Percentiles rank a stretch among this genome's conserved stretches.
Conservation (phyloP, 441 rosid genomes). For the Adansonia gregorii region DNA sequence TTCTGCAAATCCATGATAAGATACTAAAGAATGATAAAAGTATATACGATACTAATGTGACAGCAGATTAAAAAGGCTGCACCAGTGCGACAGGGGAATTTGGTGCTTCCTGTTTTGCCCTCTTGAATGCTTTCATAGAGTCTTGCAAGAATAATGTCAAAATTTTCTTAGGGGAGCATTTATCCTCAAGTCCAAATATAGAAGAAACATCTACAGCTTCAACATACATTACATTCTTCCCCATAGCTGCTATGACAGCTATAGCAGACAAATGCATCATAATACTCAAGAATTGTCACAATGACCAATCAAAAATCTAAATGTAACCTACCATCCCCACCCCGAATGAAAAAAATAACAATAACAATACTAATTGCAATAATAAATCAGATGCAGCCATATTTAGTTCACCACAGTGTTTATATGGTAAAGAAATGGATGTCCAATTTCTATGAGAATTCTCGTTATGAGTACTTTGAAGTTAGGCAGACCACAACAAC, state of each 20-base stretch:
- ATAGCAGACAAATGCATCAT: conserved; percentile 23
- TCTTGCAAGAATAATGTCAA: conserved; percentile 52
- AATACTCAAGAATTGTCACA: not conserved
- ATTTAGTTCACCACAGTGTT: conserved; percentile 6
- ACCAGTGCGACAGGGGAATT: conserved; percentile 47
- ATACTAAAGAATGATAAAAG: not conserved
- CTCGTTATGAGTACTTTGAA: not conserved
- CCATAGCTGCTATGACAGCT: conserved; percentile 60
- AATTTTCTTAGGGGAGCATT: conserved; percentile 53
- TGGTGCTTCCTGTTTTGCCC: conserved; percentile 43
- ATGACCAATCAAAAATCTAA: not conserved
- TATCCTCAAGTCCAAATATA: conserved; percentile 61
- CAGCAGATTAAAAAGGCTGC: conserved; percentile 24
- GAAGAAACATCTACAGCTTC: conserved; percentile 65
- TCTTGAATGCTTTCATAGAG: conserved; percentile 53
- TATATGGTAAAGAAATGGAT: not conserved
- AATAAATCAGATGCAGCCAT: not conserved
- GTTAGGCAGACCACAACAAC: not conserved
- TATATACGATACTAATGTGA: not conserved
- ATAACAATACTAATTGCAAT: not conserved
- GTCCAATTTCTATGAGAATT: not conserved
- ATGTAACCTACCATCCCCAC: not conserved
- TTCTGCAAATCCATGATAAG: conserved; percentile 42
- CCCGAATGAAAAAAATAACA: conserved; percentile 15
- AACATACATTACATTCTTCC: conserved; percentile 53